A percentile compares a stretch with the other conserved stretches of the same genome.
phyloP scores from a whole-genome alignment of 2,329 filamentous ascomycete genomes.

The Gnomoniopsis smithogilvyi region DNA sequence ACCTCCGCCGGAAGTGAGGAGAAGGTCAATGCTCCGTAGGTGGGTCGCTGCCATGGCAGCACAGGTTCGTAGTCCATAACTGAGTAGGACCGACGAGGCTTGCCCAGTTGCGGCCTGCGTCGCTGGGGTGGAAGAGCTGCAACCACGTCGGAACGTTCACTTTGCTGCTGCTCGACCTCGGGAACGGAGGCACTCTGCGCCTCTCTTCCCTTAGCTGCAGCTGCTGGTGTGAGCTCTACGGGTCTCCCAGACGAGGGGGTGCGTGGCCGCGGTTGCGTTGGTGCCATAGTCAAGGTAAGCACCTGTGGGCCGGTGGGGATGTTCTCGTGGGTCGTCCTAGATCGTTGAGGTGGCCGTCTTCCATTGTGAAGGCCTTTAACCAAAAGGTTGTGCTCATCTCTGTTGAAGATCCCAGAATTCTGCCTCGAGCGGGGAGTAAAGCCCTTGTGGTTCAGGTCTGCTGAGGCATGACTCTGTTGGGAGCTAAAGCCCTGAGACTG shows the following conservation, averaged over 20 bases:
- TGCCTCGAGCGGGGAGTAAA: conserved; percentile 19
- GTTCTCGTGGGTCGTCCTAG: conserved; percentile 18
- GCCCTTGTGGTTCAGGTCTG: conserved; percentile 9
- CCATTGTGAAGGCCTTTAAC: conserved; percentile 31
- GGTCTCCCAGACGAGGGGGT: not conserved
- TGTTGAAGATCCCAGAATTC: conserved; percentile 26
- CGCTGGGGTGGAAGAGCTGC: conserved; percentile 8
- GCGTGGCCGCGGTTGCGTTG: conserved; percentile 6
- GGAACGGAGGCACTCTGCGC: not conserved
- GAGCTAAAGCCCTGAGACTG: conserved; percentile 9
- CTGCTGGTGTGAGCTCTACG: not conserved
- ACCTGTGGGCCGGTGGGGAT: conserved; percentile 14
- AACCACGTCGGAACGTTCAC: conserved; percentile 19
- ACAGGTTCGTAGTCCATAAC: conserved; percentile 58
- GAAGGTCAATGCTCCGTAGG: conserved; percentile 40
- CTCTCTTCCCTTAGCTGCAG: not conserved
- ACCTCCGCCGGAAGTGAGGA: conserved; percentile 56
- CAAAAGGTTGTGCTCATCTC: conserved; percentile 36
- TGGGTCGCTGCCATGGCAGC: conserved; percentile 44
- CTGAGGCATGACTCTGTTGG: conserved; percentile 4
- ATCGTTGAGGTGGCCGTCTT: conserved; percentile 17
- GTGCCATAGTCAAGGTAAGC: conserved; percentile 13
- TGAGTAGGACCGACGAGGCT: conserved; percentile 55
- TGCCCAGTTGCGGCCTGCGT: conserved; percentile 35
- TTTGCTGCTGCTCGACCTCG: not conserved